Evolutionary conservation across 805 yeast species (phyloP), one percentile per base, ranked within the genome.

Genomic region (Nakazawaea populi): DNA sequence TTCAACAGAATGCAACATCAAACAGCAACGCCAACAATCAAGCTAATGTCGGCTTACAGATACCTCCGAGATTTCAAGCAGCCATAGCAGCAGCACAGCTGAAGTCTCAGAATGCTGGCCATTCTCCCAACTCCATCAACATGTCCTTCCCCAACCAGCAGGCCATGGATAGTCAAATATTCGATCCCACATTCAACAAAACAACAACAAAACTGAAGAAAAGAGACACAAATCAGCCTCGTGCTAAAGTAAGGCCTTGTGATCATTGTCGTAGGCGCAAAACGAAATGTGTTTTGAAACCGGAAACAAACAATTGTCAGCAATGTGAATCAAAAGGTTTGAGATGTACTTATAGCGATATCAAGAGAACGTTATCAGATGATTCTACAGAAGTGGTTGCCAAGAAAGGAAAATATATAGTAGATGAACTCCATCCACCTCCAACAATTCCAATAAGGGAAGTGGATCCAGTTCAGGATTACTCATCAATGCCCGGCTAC

Each of bases 201-300:
- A 27, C 24, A 18, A n/a, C 34, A 9, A 12, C 37, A 14, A 44
- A 44, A 38, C 35, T 31, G 30, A 53, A 51, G 42, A 46, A 41
- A 18, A 42, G 35, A 31, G 68, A 63, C 40, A 62, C 62, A 2
- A 66, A 73, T 5, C 77, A 76, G 52, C 78, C 72, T 4, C 57
- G 69, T 37, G 58, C 70, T 1, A 69, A 74, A 56, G 67, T 78
- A 27, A 69, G 81, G 36, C 92, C 95, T 0, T 90, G 97, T 62
- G 96, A 88, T 61, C 89, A 84, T 57, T 91, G 97, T 65, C 74
- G 95, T 41, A 71, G 90, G 52, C 74, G 91, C 45, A 88, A 87
- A 61, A 85, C 86, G 27, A 81, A 87, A 56, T 91, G 97, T 71
- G 84, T 87, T 29, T 72, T 83, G 57, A 72, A 78, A 1, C 85